phyloP scores from a whole-genome alignment of 192 early-diverging fungal genomes.

The Coemansia sp. region DNA sequence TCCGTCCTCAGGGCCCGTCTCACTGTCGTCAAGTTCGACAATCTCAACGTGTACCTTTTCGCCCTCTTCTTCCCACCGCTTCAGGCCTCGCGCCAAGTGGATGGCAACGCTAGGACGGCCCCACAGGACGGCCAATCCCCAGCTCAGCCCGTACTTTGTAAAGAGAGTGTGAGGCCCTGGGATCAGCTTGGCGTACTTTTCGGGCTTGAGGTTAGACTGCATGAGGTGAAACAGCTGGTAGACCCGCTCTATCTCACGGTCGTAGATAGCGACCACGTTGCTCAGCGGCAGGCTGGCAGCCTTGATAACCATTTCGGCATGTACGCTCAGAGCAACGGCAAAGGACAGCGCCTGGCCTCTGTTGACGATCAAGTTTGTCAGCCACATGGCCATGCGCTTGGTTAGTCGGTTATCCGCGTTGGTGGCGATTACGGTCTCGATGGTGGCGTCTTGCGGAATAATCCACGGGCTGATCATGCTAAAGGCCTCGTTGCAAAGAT shows the following conservation, averaged over 20 bases:
- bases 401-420: constrained; percentile 31
- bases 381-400: constrained; percentile 40
- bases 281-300: constrained; percentile 32
- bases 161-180: constrained; percentile 42
- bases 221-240: constrained; percentile 51
- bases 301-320: constrained; percentile 43
- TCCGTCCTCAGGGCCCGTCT: neutral
- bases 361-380: constrained; percentile 31
- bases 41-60: constrained; percentile 19
- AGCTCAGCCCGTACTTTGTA: constrained; percentile 33
- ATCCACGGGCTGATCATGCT: constrained; percentile 48
- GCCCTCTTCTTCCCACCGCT: constrained; percentile 46
- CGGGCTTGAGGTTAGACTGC: constrained; percentile 41
- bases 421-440: constrained; percentile 20
- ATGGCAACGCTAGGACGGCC: constrained; percentile 42
- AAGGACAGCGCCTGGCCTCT: constrained; percentile 29
- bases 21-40: constrained; percentile 13
- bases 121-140: constrained; percentile 48
- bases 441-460: constrained; percentile 33
- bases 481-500: constrained; percentile 45
- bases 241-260: constrained; percentile 53
- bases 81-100: constrained; percentile 27
- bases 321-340: constrained; percentile 35
- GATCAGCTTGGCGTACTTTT: constrained; percentile 39
- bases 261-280: constrained; percentile 44